Conservation (phyloP, 495 filamentous ascomycete genomes). For the Venustampulla echinocandica region DNA sequence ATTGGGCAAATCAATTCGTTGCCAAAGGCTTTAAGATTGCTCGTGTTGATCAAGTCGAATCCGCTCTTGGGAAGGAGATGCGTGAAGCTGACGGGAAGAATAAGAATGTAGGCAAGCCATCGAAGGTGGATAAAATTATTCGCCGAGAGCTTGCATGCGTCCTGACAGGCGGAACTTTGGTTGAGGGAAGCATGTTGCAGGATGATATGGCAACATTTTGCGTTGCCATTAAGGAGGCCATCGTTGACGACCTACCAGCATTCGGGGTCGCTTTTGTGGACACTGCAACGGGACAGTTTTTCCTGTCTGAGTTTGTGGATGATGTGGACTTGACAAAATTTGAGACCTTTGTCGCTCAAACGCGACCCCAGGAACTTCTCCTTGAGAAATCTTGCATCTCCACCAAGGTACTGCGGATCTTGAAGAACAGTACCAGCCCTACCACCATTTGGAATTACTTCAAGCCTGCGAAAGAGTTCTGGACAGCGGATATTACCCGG, state of each 20-base stretch:
- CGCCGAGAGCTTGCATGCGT: conserved; percentile 83
- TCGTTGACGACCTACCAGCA: conserved; percentile 64
- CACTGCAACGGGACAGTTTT: conserved; percentile 92
- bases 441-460: conserved; percentile 94
- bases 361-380: conserved; percentile 77
- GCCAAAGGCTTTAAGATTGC: conserved; percentile 95
- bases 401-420: conserved; percentile 75
- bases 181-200: conserved; percentile 93
- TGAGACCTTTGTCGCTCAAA: conserved; percentile 95
- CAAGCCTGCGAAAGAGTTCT: conserved; percentile 85
- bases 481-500: conserved; percentile 71
- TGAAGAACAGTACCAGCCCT: conserved; percentile 91
- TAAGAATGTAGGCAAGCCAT: conserved; percentile 39
- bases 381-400: conserved; percentile 85
- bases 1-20: conserved; percentile 93
- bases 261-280: conserved; percentile 95
- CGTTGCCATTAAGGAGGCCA: conserved; percentile 86
- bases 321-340: conserved; percentile 95
- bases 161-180: conserved; percentile 83
- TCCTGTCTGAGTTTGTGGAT: conserved; percentile 81
- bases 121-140: conserved; percentile 84
- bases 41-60: conserved; percentile 91
- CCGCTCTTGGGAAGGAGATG: conserved; percentile 95
- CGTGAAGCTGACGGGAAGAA: conserved; percentile 59
- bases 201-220: conserved; percentile 97